Percentiles rank a stretch among this genome's conserved stretches.
phyloP scores from a whole-genome alignment of 2,329 filamentous ascomycete species.

The Neonectria sp. region DNA sequence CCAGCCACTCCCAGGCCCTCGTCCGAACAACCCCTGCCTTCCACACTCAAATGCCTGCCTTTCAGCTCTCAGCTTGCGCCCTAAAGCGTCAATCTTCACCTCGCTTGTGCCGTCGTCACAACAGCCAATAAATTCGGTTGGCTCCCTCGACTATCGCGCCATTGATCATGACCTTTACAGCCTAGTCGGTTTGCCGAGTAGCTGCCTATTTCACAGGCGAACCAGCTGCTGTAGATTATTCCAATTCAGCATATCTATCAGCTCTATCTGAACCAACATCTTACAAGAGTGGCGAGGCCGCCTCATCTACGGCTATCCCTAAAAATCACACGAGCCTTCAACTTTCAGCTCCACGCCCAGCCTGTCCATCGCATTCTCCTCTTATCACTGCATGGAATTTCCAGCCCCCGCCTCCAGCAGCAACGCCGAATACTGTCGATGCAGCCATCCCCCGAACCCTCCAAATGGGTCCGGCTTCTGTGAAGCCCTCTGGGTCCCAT shows the following conservation, averaged over 20 bases:
- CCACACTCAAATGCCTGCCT: neutral
- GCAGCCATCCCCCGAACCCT: constrained; percentile 38
- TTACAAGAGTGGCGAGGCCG: constrained; percentile 7
- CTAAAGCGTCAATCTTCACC: neutral
- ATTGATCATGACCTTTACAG: neutral
- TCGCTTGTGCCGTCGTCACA: neutral
- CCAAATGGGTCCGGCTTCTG: constrained; percentile 34
- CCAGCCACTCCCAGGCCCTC: neutral
- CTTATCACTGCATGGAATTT: constrained; percentile 27
- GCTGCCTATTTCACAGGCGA: no score
- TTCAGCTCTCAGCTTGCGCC: neutral
- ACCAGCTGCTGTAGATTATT: neutral
- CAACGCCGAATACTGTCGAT: constrained; percentile 34
- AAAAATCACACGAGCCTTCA: neutral
- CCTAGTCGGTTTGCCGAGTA: neutral
- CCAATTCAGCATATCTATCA: constrained; percentile 3
- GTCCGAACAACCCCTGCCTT: neutral
- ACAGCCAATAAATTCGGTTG: neutral
- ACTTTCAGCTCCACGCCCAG: neutral
- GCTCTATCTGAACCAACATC: neutral
- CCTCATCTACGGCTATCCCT: neutral
- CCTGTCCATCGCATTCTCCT: neutral
- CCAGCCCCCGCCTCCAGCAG: constrained; percentile 41
- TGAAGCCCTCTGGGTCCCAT: constrained; percentile 33
- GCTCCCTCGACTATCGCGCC: no score